Evolutionary conservation across 768 basidiomycete species (phyloP).

Genomic region (Lentinula sp.): DNA sequence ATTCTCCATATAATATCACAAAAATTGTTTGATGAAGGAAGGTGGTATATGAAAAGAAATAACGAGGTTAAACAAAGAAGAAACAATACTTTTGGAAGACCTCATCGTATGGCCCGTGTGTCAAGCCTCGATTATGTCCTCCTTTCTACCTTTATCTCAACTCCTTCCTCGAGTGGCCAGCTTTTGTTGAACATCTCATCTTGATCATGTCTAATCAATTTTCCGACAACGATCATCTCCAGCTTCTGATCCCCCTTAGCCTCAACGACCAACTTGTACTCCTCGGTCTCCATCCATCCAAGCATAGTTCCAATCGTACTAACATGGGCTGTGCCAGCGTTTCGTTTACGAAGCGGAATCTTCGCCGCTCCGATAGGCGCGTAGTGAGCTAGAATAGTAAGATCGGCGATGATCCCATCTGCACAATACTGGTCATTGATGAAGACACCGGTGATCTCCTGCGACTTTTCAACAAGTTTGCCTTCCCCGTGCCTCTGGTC

Average conservation of each 20-base stretch:
- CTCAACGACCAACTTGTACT: background rate
- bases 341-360: background rate
- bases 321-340: background rate
- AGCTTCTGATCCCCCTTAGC: background rate
- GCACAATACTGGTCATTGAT: background rate
- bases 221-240: background rate
- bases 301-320: background rate
- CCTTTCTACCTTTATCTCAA: background rate
- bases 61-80: no score
- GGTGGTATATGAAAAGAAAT: no score
- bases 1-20: no score
- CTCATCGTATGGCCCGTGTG: no score
- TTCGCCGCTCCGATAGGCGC: background rate
- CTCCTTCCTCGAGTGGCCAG: background rate
- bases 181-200: background rate
- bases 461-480: constrained; percentile 5
- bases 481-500: constrained; percentile 10
- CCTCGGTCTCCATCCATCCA: background rate
- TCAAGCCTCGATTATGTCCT: background rate
- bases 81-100: no score
- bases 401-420: background rate
- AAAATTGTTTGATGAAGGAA: no score
- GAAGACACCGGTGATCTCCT: background rate
- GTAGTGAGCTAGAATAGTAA: background rate
- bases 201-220: background rate